Conservation (phyloP, 2,329 filamentous ascomycete genomes). For the Fusarium metavorans region DNA sequence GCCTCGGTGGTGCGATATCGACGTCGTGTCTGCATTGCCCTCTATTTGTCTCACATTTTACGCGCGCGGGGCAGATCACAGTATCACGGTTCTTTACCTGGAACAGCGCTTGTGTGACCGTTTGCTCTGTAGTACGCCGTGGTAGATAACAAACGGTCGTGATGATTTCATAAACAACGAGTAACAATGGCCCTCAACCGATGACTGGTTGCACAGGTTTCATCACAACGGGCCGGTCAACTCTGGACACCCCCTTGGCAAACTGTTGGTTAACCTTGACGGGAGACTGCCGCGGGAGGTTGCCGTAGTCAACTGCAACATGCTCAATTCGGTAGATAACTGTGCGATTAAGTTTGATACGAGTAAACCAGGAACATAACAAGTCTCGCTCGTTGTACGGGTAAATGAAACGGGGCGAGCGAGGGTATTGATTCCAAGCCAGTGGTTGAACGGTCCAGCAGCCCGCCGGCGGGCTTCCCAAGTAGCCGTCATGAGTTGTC, state of each 20-base stretch:
- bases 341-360: constrained; percentile 22
- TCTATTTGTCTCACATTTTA: constrained; percentile 3
- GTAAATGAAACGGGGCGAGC: constrained; percentile 6
- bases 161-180: constrained; percentile 5
- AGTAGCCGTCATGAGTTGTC: constrained; percentile 11
- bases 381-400: constrained; percentile 9
- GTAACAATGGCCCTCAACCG: not conserved
- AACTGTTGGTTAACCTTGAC: constrained; percentile 6
- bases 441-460: constrained; percentile 5
- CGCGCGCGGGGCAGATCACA: not conserved
- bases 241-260: not conserved
- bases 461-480: constrained; percentile 30
- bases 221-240: not conserved
- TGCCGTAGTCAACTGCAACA: constrained; percentile 16
- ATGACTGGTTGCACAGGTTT: constrained; percentile 15
- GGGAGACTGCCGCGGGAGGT: constrained; percentile 23
- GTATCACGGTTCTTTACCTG: constrained; percentile 21
- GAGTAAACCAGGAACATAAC: constrained; percentile 20
- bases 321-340: constrained; percentile 15
- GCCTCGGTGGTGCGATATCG: constrained; percentile 30
- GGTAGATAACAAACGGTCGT: not conserved
- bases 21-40: constrained; percentile 10
- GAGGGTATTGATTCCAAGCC: constrained; percentile 13
- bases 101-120: constrained; percentile 9
- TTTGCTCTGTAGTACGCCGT: not conserved